Evolutionary conservation across 345 rosid species (phyloP).

Genomic region (Boechera retrofracta): DNA sequence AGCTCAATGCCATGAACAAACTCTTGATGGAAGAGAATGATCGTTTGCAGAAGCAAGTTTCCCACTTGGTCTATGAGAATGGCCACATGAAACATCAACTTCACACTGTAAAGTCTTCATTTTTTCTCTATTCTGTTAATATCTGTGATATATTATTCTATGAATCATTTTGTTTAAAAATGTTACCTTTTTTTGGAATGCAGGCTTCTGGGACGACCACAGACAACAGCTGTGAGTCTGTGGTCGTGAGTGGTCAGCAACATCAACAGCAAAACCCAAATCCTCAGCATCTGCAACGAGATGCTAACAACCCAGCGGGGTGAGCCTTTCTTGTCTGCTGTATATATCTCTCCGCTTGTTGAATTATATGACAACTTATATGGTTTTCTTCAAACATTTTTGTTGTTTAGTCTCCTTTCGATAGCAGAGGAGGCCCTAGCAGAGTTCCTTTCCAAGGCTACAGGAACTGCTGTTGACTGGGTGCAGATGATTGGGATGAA

Average conservation of each 20-base stretch:
- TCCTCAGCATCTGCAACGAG: slow-evolving; percentile 87
- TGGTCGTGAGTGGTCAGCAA: slow-evolving; percentile 98
- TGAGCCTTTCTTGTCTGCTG: slow-evolving; percentile 39
- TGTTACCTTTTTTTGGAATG: slow-evolving; percentile 4
- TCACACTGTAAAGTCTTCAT: slow-evolving; percentile 40
- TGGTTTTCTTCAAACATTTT: neutral
- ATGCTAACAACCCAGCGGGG: slow-evolving; percentile 99
- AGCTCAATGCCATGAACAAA: slow-evolving; percentile 92
- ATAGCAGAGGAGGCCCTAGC: slow-evolving; percentile 93
- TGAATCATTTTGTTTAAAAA: neutral
- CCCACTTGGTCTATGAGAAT: slow-evolving; percentile 91
- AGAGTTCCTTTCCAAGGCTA: slow-evolving; percentile 71
- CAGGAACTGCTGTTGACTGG: slow-evolving; percentile 99
- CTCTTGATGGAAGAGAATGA: slow-evolving; percentile 99
- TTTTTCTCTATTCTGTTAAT: neutral
- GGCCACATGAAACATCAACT: slow-evolving; percentile 85
- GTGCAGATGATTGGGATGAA: slow-evolving; percentile 99
- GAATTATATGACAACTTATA: neutral
- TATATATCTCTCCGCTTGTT: neutral
- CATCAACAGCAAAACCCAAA: slow-evolving; percentile 98
- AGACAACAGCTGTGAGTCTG: slow-evolving; percentile 99
- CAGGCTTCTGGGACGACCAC: slow-evolving; percentile 95
- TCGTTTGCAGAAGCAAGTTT: slow-evolving; percentile 96
- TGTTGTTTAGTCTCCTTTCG: slow-evolving; percentile 68
- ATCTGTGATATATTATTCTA: neutral